These are phyloP conservation scores for Cyathus striatus DNA, from an alignment of 768 basidiomycete genomes.

Conservation along the genomic window DNA sequence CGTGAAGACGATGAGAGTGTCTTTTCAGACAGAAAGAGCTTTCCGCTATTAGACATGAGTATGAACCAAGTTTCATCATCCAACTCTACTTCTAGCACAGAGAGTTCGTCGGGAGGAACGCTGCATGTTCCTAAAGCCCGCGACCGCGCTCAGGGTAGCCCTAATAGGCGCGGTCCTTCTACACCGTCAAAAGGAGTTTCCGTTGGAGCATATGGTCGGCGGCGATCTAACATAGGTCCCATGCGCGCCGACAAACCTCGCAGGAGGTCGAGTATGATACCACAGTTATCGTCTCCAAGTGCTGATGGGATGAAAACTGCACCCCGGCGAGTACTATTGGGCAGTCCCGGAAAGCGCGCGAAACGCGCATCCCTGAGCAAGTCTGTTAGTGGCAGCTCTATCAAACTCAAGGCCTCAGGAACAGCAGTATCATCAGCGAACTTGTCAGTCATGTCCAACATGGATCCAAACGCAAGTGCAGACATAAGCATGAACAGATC, in stretches of 20 bases:
- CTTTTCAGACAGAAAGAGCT: constrained; percentile 24
- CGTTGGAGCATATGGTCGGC: constrained; percentile 13
- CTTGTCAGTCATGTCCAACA: constrained; percentile 21
- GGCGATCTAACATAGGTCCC: constrained; percentile 76
- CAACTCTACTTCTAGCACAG: constrained; percentile 15
- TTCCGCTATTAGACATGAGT: constrained; percentile 63
- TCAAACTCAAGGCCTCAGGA: constrained; percentile 18
- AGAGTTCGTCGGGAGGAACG: constrained; percentile 11
- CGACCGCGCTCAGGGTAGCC: constrained; percentile 35
- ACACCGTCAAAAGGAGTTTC: constrained; percentile 30
- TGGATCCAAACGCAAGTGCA: constrained; percentile 40
- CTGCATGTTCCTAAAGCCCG: constrained; percentile 35
- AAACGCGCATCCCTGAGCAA: constrained; percentile 53
- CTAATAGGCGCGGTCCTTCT: constrained; percentile 45
- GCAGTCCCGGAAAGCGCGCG: constrained; percentile 55
- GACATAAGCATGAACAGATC: constrained; percentile 45
- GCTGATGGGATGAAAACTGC: constrained; percentile 28
- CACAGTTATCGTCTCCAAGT: constrained; percentile 49
- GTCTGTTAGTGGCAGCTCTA: constrained; percentile 25
- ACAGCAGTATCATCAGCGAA: constrained; percentile 20
- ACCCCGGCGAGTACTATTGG: constrained; percentile 35
- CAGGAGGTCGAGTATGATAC: constrained; percentile 78
- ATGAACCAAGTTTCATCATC: constrained; percentile 41
- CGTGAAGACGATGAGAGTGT: constrained; percentile 66
- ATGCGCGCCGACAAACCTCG: constrained; percentile 67